A percentile compares a stretch with the other conserved stretches of the same genome.
Conservation (phyloP, 2,329 filamentous ascomycete species). For the Fusarium buharicum region DNA sequence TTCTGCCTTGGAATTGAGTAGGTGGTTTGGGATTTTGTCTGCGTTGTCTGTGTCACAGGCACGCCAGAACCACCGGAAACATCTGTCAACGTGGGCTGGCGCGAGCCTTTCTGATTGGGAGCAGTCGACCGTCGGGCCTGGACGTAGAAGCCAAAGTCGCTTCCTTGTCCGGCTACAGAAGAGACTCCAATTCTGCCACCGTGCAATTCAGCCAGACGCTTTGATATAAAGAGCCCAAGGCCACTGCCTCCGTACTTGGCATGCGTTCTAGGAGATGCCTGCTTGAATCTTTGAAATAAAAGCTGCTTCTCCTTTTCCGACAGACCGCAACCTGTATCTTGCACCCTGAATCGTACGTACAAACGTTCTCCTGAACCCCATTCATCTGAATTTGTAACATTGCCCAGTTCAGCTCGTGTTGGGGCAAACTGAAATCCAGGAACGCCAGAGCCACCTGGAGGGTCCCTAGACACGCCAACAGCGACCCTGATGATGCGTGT, state of each 20-base stretch:
- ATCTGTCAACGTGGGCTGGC: slow-evolving; percentile 3
- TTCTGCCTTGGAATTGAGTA: not conserved
- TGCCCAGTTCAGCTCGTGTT: slow-evolving; percentile 7
- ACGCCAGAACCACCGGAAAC: not conserved
- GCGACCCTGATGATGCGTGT: slow-evolving; percentile 59
- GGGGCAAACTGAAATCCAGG: slow-evolving; percentile 29
- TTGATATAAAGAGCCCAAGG: slow-evolving; percentile 71
- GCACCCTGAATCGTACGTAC: slow-evolving; percentile 63
- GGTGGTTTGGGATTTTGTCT: not conserved
- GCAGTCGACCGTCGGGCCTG: slow-evolving; percentile 59
- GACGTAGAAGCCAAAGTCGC: slow-evolving; percentile 72
- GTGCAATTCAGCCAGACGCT: slow-evolving; percentile 71
- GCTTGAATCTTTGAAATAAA: slow-evolving; percentile 74
- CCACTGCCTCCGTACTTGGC: slow-evolving; percentile 73
- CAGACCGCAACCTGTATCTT: slow-evolving; percentile 73
- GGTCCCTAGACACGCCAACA: slow-evolving; percentile 55
- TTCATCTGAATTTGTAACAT: slow-evolving; percentile 40
- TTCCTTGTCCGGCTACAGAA: slow-evolving; percentile 66
- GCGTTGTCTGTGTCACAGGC: not conserved
- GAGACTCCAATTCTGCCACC: slow-evolving; percentile 73
- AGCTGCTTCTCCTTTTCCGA: slow-evolving; percentile 70
- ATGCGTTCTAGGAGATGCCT: slow-evolving; percentile 62
- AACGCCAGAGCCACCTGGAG: not conserved
- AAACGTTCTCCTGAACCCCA: slow-evolving; percentile 50
- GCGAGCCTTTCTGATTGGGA: slow-evolving; percentile 25